Evolutionary conservation across 2,329 filamentous ascomycete genomes (phyloP).

Genomic region (Acephala macrosclerotiorum): DNA sequence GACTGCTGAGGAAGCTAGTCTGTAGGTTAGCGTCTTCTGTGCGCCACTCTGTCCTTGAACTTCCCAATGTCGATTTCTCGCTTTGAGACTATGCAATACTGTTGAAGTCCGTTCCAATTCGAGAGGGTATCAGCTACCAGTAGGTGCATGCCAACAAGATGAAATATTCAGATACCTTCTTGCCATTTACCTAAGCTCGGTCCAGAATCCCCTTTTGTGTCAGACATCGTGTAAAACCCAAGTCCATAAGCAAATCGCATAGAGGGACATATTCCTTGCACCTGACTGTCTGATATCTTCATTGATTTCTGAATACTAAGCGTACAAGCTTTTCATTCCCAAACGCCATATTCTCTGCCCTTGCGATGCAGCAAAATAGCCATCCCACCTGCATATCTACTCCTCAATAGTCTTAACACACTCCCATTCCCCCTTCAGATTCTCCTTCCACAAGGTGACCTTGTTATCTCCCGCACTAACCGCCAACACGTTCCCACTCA

Average conservation of each 20-base stretch:
- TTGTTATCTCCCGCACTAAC: constrained; percentile 96
- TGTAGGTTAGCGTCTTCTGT: no score
- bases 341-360: constrained; percentile 29
- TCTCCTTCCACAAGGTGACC: constrained; percentile 98
- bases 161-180: no score
- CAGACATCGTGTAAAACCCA: no score
- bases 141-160: no score
- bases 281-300: constrained; percentile 17
- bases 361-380: constrained; percentile 19
- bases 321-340: constrained; percentile 36
- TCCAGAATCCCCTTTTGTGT: no score
- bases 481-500: constrained; percentile 95
- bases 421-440: constrained; percentile 95
- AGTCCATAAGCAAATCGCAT: neutral
- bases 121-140: no score
- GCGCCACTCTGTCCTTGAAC: no score
- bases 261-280: constrained; percentile 21
- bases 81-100: no score
- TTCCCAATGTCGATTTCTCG: no score
- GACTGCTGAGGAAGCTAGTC: no score
- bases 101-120: no score
- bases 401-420: constrained; percentile 96
- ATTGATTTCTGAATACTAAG: constrained; percentile 29
- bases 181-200: no score
- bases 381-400: constrained; percentile 50